These are phyloP conservation scores for Karstenula rhodostoma DNA, from an alignment of 2,329 filamentous ascomycete species.

Conservation along the genomic window DNA sequence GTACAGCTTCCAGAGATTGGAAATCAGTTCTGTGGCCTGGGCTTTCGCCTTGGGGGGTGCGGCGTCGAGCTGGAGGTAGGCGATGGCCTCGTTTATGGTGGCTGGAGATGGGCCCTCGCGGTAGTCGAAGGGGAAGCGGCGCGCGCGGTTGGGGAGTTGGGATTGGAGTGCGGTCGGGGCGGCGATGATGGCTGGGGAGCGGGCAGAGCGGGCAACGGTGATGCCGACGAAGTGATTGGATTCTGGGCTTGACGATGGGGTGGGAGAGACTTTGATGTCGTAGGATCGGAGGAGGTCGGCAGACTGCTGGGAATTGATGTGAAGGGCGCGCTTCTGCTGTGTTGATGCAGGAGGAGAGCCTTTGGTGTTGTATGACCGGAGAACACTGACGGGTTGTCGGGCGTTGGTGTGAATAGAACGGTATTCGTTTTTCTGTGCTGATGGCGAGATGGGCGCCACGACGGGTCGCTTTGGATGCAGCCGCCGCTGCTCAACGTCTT, in stretches of 20 bases:
- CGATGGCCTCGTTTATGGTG: constrained; percentile 54
- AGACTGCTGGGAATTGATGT: constrained; percentile 63
- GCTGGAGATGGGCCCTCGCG: constrained; percentile 50
- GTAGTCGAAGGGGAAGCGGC: constrained; percentile 71
- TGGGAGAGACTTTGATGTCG: constrained; percentile 57
- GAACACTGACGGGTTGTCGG: constrained; percentile 20
- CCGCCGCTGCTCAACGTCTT: constrained; percentile 51
- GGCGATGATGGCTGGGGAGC: constrained; percentile 70
- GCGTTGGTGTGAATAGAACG: too few relatives aligned
- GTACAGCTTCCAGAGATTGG: constrained; percentile 66
- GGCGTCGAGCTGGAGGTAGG: constrained; percentile 63
- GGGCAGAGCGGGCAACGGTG: constrained; percentile 69
- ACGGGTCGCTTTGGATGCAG: too few relatives aligned
- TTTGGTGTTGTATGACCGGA: constrained; percentile 56
- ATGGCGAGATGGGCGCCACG: too few relatives aligned
- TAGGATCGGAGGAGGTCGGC: constrained; percentile 64
- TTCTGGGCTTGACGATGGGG: constrained; percentile 34
- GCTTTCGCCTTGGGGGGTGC: constrained; percentile 54
- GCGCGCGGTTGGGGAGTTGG: constrained; percentile 54
- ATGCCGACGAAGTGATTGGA: constrained; percentile 66
- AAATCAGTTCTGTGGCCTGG: constrained; percentile 60
- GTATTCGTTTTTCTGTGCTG: constrained; percentile 46
- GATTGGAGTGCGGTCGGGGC: constrained; percentile 60
- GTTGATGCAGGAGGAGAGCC: constrained; percentile 9
- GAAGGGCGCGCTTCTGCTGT: constrained; percentile 61